A percentile compares a stretch with the other conserved stretches of the same genome.
These are phyloP conservation scores for Lobosporangium transversale DNA, from an alignment of 192 early-diverging fungal genomes.

Conservation along the genomic window DNA sequence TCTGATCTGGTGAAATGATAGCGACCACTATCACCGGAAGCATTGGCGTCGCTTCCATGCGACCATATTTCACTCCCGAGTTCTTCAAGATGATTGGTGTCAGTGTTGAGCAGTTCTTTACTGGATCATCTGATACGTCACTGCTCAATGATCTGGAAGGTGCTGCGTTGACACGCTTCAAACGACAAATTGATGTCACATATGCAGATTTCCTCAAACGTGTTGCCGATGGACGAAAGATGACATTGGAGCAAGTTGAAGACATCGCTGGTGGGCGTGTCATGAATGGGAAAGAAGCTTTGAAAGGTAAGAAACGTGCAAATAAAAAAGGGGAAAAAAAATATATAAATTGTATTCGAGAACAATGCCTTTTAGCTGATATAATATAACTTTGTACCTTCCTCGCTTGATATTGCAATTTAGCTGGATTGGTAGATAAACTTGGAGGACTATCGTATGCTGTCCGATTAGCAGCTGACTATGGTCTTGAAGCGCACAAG, in stretches of 20 bases:
- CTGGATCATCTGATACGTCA: slow-evolving; percentile 59
- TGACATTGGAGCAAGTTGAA: slow-evolving; percentile 61
- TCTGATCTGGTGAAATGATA: background rate
- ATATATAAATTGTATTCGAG: no score
- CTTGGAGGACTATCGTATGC: slow-evolving; percentile 64
- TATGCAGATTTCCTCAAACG: slow-evolving; percentile 67
- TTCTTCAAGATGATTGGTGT: slow-evolving; percentile 68
- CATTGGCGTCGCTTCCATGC: slow-evolving; percentile 72
- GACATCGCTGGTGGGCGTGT: slow-evolving; percentile 70
- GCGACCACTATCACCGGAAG: slow-evolving; percentile 76
- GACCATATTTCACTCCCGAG: slow-evolving; percentile 65
- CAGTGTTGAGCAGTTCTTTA: slow-evolving; percentile 66
- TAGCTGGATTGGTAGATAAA: slow-evolving; percentile 71
- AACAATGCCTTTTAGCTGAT: no score
- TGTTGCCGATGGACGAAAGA: slow-evolving; percentile 67
- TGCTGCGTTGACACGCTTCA: slow-evolving; percentile 57
- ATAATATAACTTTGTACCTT: no score
- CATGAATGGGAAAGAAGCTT: slow-evolving; percentile 69
- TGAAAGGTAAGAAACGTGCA: slow-evolving; percentile 41
- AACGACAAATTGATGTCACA: slow-evolving; percentile 55
- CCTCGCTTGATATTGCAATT: no score
- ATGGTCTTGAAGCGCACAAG: slow-evolving; percentile 51
- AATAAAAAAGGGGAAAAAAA: no score
- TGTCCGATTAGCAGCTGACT: slow-evolving; percentile 52
- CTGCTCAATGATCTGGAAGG: slow-evolving; percentile 60